Evolutionary conservation across 1,284 basidiomycete species (phyloP), one percentile per base, ranked within the genome.

Genomic region (Takashimella koratensis): DNA sequence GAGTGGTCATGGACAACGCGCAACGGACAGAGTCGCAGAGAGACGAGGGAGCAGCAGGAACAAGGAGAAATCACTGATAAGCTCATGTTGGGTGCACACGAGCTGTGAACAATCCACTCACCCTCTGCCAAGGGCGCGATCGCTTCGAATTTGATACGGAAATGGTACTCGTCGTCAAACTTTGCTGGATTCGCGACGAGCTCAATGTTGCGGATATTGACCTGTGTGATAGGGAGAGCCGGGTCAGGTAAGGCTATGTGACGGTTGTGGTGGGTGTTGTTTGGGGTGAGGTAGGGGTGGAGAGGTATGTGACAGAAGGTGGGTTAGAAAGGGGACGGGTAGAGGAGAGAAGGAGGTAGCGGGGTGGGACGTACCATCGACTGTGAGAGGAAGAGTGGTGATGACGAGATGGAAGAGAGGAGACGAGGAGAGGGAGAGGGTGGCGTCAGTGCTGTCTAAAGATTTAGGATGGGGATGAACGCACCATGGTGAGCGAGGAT

Each of bases 61-160:
- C 30, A 36, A 36, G 16, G n/a, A n/a, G n/a, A n/a, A n/a, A n/a
- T n/a, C n/a, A n/a, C n/a, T n/a, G n/a, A n/a, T n/a, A n/a, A n/a
- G n/a, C n/a, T n/a, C n/a, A n/a, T n/a, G n/a, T n/a, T n/a, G n/a
- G n/a, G n/a, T n/a, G n/a, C n/a, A n/a, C n/a, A n/a, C n/a, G n/a
- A n/a, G n/a, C n/a, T n/a, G n/a, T n/a, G n/a, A n/a, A n/a, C n/a
- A n/a, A n/a, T n/a, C n/a, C n/a, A 68, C 79, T 64, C 59, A 90
- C 91, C 93, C 68, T 98, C 94, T 67, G 87, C 85, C 49, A 98
- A 80, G 10, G 87, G 85, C 5, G 93, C 87, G 63, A 98, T 94
- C 76, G 94, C 98, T 74, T 98, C 96, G 65, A 98, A 99, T 0
- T 93, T 96, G 73, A 99, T 93, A 64, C 90, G 86, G 77, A 98